Percentiles rank a stretch among this genome's conserved stretches.
These are phyloP conservation scores for Gracilariopsis chorda DNA, from an alignment of 23 red algal genomes.

Conservation along the genomic window DNA sequence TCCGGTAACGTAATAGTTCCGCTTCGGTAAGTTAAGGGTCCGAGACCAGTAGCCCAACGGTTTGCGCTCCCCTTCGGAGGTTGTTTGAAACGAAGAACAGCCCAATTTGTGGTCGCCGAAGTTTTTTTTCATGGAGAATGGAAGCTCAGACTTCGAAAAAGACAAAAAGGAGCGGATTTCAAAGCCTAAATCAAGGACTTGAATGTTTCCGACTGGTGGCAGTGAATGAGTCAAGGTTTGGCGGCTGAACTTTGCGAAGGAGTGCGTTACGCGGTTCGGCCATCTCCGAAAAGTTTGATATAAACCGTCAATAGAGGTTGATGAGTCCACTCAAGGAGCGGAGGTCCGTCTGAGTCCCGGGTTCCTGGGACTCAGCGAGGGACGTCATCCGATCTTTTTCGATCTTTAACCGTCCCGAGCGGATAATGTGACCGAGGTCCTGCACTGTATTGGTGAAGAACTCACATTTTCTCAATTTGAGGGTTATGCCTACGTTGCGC, in stretches of 20 bases:
- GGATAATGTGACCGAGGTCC: no score
- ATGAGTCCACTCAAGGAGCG: no score
- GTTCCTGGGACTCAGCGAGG: no score
- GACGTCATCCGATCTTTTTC: no score
- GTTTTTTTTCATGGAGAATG: no score
- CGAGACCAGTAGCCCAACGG: neutral
- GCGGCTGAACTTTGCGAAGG: neutral
- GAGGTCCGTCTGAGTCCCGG: no score
- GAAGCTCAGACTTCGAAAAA: neutral
- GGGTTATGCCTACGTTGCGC: neutral
- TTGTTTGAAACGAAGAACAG: neutral
- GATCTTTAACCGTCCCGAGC: no score
- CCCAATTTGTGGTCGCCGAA: no score
- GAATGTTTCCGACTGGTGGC: neutral
- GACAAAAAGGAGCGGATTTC: neutral
- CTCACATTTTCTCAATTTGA: neutral
- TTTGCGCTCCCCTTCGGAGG: neutral
- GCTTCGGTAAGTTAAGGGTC: neutral
- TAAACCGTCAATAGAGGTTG: no score
- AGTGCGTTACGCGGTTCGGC: neutral
- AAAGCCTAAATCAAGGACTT: neutral
- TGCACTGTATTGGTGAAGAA: no score
- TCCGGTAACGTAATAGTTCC: no score
- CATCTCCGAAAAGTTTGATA: neutral
- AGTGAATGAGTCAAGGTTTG: neutral